phyloP scores from a whole-genome alignment of 225 moss, liverwort and hornwort species.

The Sphagnum contortum region DNA sequence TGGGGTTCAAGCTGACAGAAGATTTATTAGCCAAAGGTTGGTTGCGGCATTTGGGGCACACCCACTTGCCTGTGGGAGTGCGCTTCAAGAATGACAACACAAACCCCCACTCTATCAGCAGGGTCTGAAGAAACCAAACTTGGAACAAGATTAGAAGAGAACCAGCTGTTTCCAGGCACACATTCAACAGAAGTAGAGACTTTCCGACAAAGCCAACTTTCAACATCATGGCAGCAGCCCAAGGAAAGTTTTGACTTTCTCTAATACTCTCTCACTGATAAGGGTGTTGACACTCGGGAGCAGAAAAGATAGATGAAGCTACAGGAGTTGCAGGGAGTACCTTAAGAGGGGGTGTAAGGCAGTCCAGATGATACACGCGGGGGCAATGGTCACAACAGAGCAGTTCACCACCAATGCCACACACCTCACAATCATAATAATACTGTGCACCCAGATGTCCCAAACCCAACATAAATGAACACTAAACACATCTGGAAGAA shows the following conservation, averaged over 20 bases:
- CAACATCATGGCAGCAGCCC: too few relatives aligned
- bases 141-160: too few relatives aligned
- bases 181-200: too few relatives aligned
- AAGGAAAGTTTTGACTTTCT: too few relatives aligned
- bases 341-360: constrained; percentile 87
- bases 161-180: too few relatives aligned
- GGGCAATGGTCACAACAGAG: constrained; percentile 96
- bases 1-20: constrained; percentile 4
- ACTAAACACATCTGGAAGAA: background rate
- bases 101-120: constrained; percentile 6
- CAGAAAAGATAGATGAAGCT: too few relatives aligned
- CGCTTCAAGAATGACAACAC: constrained; percentile 38
- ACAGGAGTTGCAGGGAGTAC: constrained; percentile 15
- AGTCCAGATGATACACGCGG: constrained; percentile 92
- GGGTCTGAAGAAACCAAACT: background rate
- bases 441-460: constrained; percentile 52
- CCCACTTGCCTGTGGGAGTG: constrained; percentile 96
- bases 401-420: constrained; percentile 82
- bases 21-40: constrained; percentile 48
- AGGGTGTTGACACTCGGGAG: too few relatives aligned
- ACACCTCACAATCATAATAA: constrained; percentile 93
- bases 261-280: too few relatives aligned
- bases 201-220: too few relatives aligned
- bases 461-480: constrained; percentile 2
- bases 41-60: constrained; percentile 73